Evolutionary conservation across 768 basidiomycete species (phyloP), one percentile per base, ranked within the genome.

Genomic region (Lentinula lateritia): DNA sequence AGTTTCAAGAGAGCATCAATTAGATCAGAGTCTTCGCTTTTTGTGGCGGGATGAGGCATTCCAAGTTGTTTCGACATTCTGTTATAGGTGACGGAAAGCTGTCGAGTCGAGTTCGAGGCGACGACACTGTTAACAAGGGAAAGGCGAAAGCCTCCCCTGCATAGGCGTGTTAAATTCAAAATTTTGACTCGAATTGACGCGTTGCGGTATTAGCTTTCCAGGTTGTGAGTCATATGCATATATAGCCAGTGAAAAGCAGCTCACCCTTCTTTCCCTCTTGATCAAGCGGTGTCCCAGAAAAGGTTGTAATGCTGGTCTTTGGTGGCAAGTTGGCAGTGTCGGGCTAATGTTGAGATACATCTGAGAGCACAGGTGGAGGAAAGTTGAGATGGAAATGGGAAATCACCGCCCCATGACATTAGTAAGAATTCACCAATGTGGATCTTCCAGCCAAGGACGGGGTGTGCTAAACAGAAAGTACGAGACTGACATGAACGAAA

Each of bases 1-100:
- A 92, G 68, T 2, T 67, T 69, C 61, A 78, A 69, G 28, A 93
- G 80, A 45, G 78, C 74, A 0, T 75, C 68, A 64, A 93, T 76
- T 63, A 93, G 84, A 39, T 83, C 72, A 0, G 87, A 85, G 67
- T 91, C 85, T 52, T 80, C 73, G 10, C 62, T 42, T n/a, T 64
- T 66, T 60, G 72, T 60, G 23, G 58, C 58, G 6, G 62, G 62
- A 39, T 63, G 62, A 20, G 55, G 39, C 20, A 32, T 32, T 56
- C 55, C 55, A 7, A 32, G 41, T 43, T 18, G 1, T 43, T 38
- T 28, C 10, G 39, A 38, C 55, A 56, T 56, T 23, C 18, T 38
- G 18, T 5, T 41, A 13, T 48, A 20, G 18, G 7, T 48, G 6
- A 48, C 46, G 23, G 35, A 38, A 18, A 18, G 28, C 8, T 43